These are phyloP conservation scores for Claviceps cyperi DNA, from an alignment of 2,329 filamentous ascomycete genomes.

Conservation along the genomic window DNA sequence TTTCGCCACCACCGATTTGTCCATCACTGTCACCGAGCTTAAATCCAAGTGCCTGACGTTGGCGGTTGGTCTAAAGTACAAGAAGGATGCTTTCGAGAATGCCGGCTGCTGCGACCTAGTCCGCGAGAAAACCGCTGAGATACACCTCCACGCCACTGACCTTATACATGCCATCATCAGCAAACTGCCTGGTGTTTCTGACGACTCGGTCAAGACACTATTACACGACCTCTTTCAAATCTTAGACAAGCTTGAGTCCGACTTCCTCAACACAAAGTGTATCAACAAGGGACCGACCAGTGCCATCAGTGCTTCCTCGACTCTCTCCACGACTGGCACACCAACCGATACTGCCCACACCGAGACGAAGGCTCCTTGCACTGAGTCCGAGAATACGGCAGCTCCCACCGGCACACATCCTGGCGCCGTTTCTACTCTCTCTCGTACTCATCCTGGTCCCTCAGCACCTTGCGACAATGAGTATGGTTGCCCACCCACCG, in stretches of 20 bases:
- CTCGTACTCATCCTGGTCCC: background rate
- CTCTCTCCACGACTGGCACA: background rate
- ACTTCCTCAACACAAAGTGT: slow-evolving; percentile 3
- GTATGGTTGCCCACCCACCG: background rate
- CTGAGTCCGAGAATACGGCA: background rate
- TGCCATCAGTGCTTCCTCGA: background rate
- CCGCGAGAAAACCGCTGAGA: background rate
- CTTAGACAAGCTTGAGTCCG: background rate
- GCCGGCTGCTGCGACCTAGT: slow-evolving; percentile 1
- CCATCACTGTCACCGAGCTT: background rate
- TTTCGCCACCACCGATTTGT: background rate
- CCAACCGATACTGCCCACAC: background rate
- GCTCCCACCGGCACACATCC: background rate
- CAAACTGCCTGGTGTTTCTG: background rate
- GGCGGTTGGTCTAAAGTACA: background rate
- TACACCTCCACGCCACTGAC: background rate
- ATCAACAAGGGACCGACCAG: background rate
- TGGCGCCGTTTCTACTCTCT: background rate
- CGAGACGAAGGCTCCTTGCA: background rate
- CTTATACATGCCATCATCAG: slow-evolving; percentile 1
- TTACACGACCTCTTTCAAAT: background rate
- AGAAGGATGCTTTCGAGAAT: slow-evolving; percentile 1
- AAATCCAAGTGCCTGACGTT: background rate
- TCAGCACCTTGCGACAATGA: background rate
- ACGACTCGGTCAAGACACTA: background rate